Conservation (phyloP, 2,329 filamentous ascomycete genomes). For the Curvularia verruculosa region DNA sequence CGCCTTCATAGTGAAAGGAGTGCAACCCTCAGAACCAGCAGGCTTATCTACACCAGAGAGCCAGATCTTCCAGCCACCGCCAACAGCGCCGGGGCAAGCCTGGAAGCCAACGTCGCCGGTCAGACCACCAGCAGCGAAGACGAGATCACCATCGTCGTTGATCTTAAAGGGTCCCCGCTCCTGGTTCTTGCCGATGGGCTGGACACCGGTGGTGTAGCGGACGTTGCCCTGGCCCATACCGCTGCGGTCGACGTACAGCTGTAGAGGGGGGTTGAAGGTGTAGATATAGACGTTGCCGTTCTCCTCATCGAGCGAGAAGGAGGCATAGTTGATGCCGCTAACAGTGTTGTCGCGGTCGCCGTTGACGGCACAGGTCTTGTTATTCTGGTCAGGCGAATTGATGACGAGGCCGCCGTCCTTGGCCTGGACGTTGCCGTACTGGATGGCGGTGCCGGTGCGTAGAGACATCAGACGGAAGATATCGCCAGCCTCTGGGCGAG, state of each 20-base stretch:
- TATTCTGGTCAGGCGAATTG: slow-evolving; percentile 52
- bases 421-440: slow-evolving; percentile 57
- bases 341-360: slow-evolving; percentile 12
- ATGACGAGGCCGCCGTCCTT: slow-evolving; percentile 53
- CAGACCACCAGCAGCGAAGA: slow-evolving; percentile 46
- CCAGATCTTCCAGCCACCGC: slow-evolving; percentile 48
- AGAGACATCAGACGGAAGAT: slow-evolving; percentile 60
- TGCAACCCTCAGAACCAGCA: slow-evolving; percentile 23
- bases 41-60: slow-evolving; percentile 26
- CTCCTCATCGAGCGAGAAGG: slow-evolving; percentile 54
- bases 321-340: slow-evolving; percentile 50
- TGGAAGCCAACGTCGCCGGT: slow-evolving; percentile 51
- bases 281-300: slow-evolving; percentile 57
- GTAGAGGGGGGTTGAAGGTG: slow-evolving; percentile 54
- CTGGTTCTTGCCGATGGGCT: slow-evolving; percentile 50
- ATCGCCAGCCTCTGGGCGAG: slow-evolving; percentile 34
- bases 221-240: slow-evolving; percentile 64
- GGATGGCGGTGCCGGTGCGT: slow-evolving; percentile 57
- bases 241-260: slow-evolving; percentile 62
- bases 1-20: slow-evolving; percentile 6
- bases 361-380: slow-evolving; percentile 52
- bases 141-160: slow-evolving; percentile 53
- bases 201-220: slow-evolving; percentile 58
- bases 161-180: slow-evolving; percentile 59
- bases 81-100: slow-evolving; percentile 60